Base-by-base conservation (phyloP, 805 yeast species). In the Komagataella pseudopastoris region DNA sequence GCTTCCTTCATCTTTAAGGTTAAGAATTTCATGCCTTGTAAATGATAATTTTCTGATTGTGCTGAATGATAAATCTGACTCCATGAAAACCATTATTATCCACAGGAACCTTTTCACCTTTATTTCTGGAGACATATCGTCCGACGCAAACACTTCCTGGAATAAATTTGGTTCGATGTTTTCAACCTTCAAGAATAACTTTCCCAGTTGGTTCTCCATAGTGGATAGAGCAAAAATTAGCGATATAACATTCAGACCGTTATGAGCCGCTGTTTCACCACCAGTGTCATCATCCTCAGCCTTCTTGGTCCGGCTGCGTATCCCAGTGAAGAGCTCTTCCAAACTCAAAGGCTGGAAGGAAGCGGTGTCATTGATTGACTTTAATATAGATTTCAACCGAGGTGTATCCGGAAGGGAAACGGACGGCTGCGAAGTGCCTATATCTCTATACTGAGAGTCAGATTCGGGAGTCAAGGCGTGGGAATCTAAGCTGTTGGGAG, bases 321-420 rank as follows among this genome's bases (percentile, higher is more conserved):
- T 50, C 6, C 58, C 57, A 3, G 48, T 20, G 8, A 63, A 52
- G 51, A 85, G 69, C 36, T 76, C 83, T 45, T 72, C 74, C 44
- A 72, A 66, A 7, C 68, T 66, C 51, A 69, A 63, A 22, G 71
- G 72, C 30, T 80, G 77, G 49, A 77, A 78, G 12, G 66, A 69
- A 20, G 77, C 72, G 48, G 80, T 79, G 59, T 90, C 96, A 58
- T 90, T 81, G 2, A 90, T 88, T 0, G 93, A 87, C 67, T 91
- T 91, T 57, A 91, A 67, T 18, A 91, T 91, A 0, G 95, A 83
- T 63, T 91, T 91, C 55, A 91, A 74, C 51, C 98, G 72, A 2
- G 98, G 98, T 0, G 98, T 93, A 62, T 91, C 98, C 67, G 91
- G 98, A 45, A 91, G 71, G 39, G 10, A 4, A 5, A 30, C 39